Evolutionary conservation across 495 filamentous ascomycete species (phyloP).

Genomic region (Penicillium ucsense): DNA sequence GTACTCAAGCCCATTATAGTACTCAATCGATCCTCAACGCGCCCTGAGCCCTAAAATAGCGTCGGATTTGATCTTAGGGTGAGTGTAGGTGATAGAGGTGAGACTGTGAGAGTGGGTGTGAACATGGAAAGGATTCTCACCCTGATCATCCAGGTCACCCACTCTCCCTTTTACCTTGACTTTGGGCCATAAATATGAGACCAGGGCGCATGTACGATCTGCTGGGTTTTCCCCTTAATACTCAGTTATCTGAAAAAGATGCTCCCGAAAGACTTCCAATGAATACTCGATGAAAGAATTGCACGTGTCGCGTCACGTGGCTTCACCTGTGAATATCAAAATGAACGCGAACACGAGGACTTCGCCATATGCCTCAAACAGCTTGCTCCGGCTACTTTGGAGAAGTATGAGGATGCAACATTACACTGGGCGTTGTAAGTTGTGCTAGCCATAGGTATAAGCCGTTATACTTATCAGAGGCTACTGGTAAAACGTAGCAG

Average conservation of each 20-base stretch:
- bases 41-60: neutral
- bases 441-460: no score
- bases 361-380: conserved; percentile 7
- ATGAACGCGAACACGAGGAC: conserved; percentile 5
- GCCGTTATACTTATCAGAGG: no score
- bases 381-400: conserved; percentile 11
- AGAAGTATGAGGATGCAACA: conserved; percentile 9
- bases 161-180: neutral
- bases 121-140: neutral
- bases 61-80: neutral
- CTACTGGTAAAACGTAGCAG: no score
- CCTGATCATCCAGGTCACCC: neutral
- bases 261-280: conserved; percentile 1
- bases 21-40: neutral
- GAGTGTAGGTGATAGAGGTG: conserved; percentile 1
- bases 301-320: conserved; percentile 12
- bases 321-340: conserved; percentile 12
- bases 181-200: neutral
- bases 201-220: neutral
- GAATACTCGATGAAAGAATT: conserved; percentile 5
- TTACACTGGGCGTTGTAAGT: conserved; percentile 9
- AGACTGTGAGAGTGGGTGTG: conserved; percentile 2
- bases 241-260: neutral
- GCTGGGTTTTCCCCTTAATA: neutral
- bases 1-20: neutral